Percentiles rank a stretch among this genome's conserved stretches.
Evolutionary conservation across 2,329 filamentous ascomycete species (phyloP).

Genomic region (Fonsecaea monophora): DNA sequence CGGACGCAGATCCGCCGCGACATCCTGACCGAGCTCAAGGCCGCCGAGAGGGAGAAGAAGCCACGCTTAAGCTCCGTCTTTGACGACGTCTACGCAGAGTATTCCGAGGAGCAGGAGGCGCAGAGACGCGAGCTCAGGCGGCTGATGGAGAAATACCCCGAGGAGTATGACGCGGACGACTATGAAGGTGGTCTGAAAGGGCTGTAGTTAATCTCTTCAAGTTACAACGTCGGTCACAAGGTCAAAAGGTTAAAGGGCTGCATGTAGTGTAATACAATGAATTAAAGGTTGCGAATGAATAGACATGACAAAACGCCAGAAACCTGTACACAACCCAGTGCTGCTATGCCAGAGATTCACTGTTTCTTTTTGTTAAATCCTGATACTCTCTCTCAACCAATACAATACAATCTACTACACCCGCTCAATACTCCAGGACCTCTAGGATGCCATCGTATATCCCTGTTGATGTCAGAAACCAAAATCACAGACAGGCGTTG

Average conservation of each 20-base stretch:
- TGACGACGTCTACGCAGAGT: constrained; percentile 83
- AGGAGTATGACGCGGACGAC: constrained; percentile 83
- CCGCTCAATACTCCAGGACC: constrained; percentile 66
- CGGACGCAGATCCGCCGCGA: constrained; percentile 71
- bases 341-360: neutral
- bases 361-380: neutral
- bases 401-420: neutral
- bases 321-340: neutral
- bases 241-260: too few relatives aligned
- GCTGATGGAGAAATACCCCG: constrained; percentile 81
- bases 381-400: neutral
- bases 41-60: constrained; percentile 66
- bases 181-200: constrained; percentile 76
- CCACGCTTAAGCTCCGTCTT: constrained; percentile 66
- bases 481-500: neutral
- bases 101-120: constrained; percentile 76
- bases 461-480: constrained; percentile 48
- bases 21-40: constrained; percentile 80
- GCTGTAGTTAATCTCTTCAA: constrained; percentile 46
- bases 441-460: constrained; percentile 74
- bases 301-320: neutral
- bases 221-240: too few relatives aligned
- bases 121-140: constrained; percentile 78
- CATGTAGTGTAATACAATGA: neutral
- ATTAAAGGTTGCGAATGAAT: neutral